phyloP scores from a whole-genome alignment of 371 early-diverging fungal species.

The Mucor ambiguus region DNA sequence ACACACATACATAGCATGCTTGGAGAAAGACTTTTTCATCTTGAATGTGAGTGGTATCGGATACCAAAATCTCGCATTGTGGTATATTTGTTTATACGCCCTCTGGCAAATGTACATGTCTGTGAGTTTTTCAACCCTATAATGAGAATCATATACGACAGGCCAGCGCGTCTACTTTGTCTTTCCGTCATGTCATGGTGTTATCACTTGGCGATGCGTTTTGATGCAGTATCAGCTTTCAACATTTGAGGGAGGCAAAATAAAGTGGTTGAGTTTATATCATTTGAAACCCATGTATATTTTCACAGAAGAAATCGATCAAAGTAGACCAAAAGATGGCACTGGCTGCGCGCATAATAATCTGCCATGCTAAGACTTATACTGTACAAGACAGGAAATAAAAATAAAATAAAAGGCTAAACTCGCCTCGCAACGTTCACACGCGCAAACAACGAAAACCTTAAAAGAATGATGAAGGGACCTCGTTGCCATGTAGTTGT shows the following conservation, averaged over 20 bases:
- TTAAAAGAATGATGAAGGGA: not conserved
- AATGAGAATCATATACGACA: not conserved
- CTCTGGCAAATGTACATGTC: not conserved
- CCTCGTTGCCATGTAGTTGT: not conserved
- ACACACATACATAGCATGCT: not conserved
- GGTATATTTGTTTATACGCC: not conserved
- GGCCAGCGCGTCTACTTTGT: not conserved
- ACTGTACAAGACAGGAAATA: not conserved
- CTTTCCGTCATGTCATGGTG: not conserved
- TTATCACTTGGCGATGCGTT: not conserved
- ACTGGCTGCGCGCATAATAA: not conserved
- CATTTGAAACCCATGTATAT: slow-evolving; percentile 2
- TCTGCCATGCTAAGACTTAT: not conserved
- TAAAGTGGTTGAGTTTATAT: not conserved
- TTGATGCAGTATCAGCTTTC: not conserved
- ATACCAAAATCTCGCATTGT: not conserved
- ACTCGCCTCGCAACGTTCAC: not conserved
- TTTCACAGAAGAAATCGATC: not conserved
- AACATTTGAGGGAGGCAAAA: not conserved
- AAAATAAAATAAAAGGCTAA: not conserved
- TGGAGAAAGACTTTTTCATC: not conserved
- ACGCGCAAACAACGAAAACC: not conserved
- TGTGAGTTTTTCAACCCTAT: not conserved
- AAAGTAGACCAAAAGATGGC: not conserved
- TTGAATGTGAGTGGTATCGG: not conserved